A percentile compares a stretch with the other conserved stretches of the same genome.
These are phyloP conservation scores for Paraleonurus japonicus DNA, from an alignment of 257 asterid species.

Conservation along the genomic window DNA sequence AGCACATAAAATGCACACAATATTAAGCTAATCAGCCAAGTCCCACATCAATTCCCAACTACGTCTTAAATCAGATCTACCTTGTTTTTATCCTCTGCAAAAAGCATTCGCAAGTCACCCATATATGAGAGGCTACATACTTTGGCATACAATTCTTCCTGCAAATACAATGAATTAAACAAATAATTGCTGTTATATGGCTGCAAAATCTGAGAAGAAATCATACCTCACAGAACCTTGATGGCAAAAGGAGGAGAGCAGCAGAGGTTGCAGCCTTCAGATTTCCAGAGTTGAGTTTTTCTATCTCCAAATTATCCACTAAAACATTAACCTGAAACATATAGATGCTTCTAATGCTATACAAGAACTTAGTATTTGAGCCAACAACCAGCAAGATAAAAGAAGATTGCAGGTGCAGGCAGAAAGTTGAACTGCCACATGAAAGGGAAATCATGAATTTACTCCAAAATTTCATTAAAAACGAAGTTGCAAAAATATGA, in stretches of 20 bases:
- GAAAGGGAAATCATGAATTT: background rate
- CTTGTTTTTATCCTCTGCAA: conserved; percentile 90
- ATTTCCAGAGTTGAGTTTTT: conserved; percentile 59
- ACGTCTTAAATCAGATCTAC: conserved; percentile 38
- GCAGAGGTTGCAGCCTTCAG: conserved; percentile 66
- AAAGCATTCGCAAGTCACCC: conserved; percentile 91
- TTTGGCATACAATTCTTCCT: conserved; percentile 82
- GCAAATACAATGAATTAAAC: conserved; percentile 32
- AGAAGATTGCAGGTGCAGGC: background rate
- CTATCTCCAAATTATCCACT: conserved; percentile 60
- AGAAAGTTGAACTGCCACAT: background rate
- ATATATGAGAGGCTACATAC: conserved; percentile 84
- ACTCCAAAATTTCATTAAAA: background rate
- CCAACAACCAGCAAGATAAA: background rate
- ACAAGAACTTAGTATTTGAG: conserved; percentile 12
- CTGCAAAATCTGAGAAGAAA: conserved; percentile 18
- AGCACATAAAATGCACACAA: conserved; percentile 3
- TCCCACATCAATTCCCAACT: background rate
- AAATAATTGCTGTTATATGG: background rate
- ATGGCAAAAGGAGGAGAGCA: conserved; percentile 89
- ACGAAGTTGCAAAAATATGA: background rate
- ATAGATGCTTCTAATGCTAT: conserved; percentile 18
- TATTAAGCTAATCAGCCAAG: background rate
- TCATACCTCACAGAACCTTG: conserved; percentile 73
- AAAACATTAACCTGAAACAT: conserved; percentile 60